Percentiles rank a stretch among this genome's conserved stretches.
Evolutionary conservation across 1,284 basidiomycete genomes (phyloP).

Genomic region (Inonotus obliquus): DNA sequence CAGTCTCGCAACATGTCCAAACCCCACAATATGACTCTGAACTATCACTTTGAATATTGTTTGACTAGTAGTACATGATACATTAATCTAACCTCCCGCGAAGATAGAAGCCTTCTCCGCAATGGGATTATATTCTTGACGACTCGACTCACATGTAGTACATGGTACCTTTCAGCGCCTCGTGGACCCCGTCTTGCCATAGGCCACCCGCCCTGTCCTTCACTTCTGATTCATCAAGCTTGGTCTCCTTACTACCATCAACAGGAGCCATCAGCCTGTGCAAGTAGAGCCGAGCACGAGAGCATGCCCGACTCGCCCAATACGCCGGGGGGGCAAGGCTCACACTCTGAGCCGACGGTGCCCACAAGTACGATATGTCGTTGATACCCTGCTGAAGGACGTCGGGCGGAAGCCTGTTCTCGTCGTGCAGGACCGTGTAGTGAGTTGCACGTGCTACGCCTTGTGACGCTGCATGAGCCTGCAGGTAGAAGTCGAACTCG

Average conservation of each 20-base stretch:
- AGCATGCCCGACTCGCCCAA: conserved; percentile 25
- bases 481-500: conserved; percentile 28
- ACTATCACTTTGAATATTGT: too few relatives aligned
- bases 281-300: conserved; percentile 26
- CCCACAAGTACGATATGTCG: conserved; percentile 23
- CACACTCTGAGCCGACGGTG: conserved; percentile 26
- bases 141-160: conserved; percentile 26
- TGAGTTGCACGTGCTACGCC: conserved; percentile 23
- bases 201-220: conserved; percentile 18
- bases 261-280: conserved; percentile 23
- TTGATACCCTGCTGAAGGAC: conserved; percentile 26
- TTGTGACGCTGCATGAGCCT: conserved; percentile 24
- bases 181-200: conserved; percentile 23
- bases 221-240: conserved; percentile 4
- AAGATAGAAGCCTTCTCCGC: too few relatives aligned
- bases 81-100: too few relatives aligned
- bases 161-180: conserved; percentile 21
- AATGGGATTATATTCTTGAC: too few relatives aligned
- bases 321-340: conserved; percentile 25
- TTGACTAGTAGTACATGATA: too few relatives aligned
- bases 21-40: too few relatives aligned
- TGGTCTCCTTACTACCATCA: conserved; percentile 6
- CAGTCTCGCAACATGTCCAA: too few relatives aligned
- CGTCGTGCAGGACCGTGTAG: conserved; percentile 25
- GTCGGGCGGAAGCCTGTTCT: conserved; percentile 29